Conservation (phyloP, 805 yeast genomes). For the Cyberlindnera saturnus region DNA sequence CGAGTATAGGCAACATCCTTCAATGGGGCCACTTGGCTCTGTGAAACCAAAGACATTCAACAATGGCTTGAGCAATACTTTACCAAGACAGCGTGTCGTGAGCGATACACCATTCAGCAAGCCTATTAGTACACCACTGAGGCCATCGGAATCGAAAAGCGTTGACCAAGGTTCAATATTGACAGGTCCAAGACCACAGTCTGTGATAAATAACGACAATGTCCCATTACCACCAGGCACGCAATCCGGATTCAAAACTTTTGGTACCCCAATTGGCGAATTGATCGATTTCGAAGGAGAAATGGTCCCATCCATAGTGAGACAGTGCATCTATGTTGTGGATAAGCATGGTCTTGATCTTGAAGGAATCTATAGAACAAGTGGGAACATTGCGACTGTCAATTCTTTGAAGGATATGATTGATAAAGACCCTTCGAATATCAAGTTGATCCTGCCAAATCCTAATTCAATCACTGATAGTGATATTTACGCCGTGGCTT, state of each 20-base stretch:
- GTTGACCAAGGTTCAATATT: conserved; percentile 12
- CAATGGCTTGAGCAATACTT: background rate
- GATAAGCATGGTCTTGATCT: conserved; percentile 79
- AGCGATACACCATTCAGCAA: background rate
- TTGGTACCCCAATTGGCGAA: conserved; percentile 79
- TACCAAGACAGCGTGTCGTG: background rate
- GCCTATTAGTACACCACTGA: conserved; percentile 13
- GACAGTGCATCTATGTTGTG: conserved; percentile 79
- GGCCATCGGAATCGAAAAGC: conserved; percentile 3
- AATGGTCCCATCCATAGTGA: conserved; percentile 86
- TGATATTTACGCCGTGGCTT: conserved; percentile 84
- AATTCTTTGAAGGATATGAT: conserved; percentile 67
- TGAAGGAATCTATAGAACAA: conserved; percentile 86
- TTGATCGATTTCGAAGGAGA: conserved; percentile 79
- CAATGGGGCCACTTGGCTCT: conserved; percentile 34
- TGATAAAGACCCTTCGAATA: conserved; percentile 68
- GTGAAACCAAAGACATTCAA: conserved; percentile 8
- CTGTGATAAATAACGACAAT: conserved; percentile 22
- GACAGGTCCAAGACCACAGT: conserved; percentile 26
- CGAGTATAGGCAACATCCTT: conserved; percentile 65
- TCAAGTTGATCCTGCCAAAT: conserved; percentile 46
- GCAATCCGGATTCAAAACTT: conserved; percentile 42
- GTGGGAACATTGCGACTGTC: conserved; percentile 72
- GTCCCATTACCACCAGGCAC: conserved; percentile 24
- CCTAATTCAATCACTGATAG: conserved; percentile 60